Percentiles rank a stretch among this genome's conserved stretches.
phyloP scores from a whole-genome alignment of 371 early-diverging fungal species.

The Mycotypha africana region DNA sequence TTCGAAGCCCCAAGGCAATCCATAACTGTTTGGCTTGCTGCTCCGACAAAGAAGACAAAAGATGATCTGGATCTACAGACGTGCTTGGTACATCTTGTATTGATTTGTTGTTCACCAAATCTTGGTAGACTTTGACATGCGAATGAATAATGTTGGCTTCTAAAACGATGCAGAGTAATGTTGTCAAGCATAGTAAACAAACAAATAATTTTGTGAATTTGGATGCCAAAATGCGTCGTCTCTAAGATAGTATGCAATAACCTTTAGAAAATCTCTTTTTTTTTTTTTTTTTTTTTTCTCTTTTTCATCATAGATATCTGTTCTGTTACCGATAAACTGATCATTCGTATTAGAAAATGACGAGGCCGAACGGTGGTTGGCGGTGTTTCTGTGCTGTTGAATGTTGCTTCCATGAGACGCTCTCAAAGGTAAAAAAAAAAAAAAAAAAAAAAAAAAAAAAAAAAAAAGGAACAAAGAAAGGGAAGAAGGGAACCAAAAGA shows the following conservation, averaged over 20 bases:
- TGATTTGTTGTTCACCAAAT: slow-evolving; percentile 3
- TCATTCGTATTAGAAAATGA: neutral
- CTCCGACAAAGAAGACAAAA: neutral
- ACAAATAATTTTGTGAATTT: slow-evolving; percentile 27
- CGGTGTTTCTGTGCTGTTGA: neutral
- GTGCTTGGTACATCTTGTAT: slow-evolving; percentile 2
- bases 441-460: too few relatives aligned
- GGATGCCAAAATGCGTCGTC: slow-evolving; percentile 22
- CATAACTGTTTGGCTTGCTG: slow-evolving; percentile 14
- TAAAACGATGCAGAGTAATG: slow-evolving; percentile 33
- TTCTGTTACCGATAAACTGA: neutral
- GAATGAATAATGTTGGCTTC: slow-evolving; percentile 32
- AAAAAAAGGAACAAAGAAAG: too few relatives aligned
- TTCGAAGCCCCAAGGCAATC: slow-evolving; percentile 15
- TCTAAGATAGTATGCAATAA: slow-evolving; percentile 1
- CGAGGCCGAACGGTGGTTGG: neutral
- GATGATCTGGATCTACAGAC: slow-evolving; percentile 5
- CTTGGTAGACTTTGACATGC: slow-evolving; percentile 18
- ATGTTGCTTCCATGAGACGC: too few relatives aligned
- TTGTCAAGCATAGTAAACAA: slow-evolving; percentile 16
- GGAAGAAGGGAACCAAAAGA: too few relatives aligned
- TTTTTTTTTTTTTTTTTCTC: neutral
- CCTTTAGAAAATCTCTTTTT: neutral
- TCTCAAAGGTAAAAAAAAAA: too few relatives aligned
- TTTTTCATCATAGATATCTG: too few relatives aligned